Evolutionary conservation across 345 rosid genomes (phyloP).

Genomic region (Corymbia maculata): DNA sequence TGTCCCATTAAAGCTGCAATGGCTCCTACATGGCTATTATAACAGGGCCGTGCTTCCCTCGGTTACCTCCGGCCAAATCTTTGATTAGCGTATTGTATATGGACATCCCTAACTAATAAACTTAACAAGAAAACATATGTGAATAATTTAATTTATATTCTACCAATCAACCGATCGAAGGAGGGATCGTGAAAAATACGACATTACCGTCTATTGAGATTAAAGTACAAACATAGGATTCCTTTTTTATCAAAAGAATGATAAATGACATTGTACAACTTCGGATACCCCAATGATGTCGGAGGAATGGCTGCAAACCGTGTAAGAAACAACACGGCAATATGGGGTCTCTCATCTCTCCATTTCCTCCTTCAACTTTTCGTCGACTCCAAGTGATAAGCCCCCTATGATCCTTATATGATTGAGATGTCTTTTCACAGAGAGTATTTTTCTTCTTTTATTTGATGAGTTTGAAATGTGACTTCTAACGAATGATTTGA

Average conservation of each 20-base stretch:
- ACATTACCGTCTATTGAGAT: background rate
- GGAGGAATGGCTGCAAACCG: no score
- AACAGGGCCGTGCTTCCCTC: no score
- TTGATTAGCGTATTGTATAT: background rate
- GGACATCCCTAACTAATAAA: background rate
- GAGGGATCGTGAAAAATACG: no score
- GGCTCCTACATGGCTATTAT: no score
- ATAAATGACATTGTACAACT: background rate
- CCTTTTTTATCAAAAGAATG: background rate
- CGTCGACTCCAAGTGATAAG: no score
- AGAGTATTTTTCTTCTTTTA: background rate
- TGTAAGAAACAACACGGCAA: no score
- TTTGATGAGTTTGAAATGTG: background rate
- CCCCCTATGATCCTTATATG: no score
- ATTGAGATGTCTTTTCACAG: background rate
- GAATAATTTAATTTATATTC: no score
- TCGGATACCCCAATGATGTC: background rate
- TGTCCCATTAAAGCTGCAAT: no score
- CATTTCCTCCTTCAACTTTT: no score
- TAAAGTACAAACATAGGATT: background rate
- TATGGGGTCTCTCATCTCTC: no score
- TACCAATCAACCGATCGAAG: no score
- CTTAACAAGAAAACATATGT: background rate
- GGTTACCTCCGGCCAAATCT: background rate
- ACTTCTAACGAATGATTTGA: background rate